Percentiles rank a stretch among this genome's conserved stretches.
These are phyloP conservation scores for Penicillium sp. DNA, from an alignment of 2,329 filamentous ascomycete genomes.

Conservation along the genomic window DNA sequence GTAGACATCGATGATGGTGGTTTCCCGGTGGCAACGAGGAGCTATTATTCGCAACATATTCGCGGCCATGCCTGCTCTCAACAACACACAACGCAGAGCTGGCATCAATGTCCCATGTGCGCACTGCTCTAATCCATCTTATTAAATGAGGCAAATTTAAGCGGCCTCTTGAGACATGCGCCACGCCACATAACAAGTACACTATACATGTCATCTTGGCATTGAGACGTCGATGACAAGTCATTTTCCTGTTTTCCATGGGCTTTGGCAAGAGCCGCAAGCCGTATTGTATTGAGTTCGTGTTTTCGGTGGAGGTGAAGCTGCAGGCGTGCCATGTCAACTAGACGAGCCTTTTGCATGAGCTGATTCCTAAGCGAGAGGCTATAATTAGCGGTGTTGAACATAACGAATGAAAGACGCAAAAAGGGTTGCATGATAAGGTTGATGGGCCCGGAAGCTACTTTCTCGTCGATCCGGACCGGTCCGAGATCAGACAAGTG, in stretches of 20 bases:
- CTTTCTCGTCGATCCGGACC: background rate
- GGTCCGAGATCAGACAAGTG: background rate
- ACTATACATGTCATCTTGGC: background rate
- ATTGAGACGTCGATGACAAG: background rate
- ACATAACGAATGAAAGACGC: constrained; percentile 6
- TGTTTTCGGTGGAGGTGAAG: background rate
- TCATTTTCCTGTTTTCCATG: background rate
- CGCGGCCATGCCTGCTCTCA: background rate
- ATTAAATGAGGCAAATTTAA: background rate
- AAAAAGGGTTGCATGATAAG: background rate
- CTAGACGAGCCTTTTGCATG: background rate
- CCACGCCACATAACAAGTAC: background rate
- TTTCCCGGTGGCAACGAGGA: background rate
- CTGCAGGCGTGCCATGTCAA: background rate
- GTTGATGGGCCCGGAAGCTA: background rate
- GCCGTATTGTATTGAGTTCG: background rate
- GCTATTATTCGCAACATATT: background rate
- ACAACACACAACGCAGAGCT: background rate
- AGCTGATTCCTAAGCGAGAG: background rate
- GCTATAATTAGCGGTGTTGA: background rate
- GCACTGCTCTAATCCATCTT: background rate
- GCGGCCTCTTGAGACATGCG: background rate
- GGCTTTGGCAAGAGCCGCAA: background rate
- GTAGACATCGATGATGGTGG: background rate
- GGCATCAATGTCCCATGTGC: background rate